Conservation (phyloP, 768 basidiomycete species). For the Amanita phalloides region DNA sequence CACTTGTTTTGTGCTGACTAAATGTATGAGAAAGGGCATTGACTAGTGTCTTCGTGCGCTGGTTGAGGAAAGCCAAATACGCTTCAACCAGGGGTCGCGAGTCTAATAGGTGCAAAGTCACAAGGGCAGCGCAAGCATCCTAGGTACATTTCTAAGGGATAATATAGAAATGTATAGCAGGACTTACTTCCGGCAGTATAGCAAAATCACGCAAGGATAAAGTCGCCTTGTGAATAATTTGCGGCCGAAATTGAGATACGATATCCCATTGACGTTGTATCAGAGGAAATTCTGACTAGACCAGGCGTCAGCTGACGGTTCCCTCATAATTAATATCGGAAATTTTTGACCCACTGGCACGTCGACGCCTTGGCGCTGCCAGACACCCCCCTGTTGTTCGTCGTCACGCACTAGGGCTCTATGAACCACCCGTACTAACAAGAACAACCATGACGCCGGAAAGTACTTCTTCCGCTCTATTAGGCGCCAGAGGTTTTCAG, state of each 20-base stretch:
- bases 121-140: conserved; percentile 68
- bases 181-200: conserved; percentile 40
- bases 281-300: conserved; percentile 76
- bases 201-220: conserved; percentile 58
- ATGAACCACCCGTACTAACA: conserved; percentile 78
- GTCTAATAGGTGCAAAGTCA: conserved; percentile 84
- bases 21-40: conserved; percentile 13
- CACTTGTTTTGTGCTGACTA: conserved; percentile 19
- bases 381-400: conserved; percentile 50
- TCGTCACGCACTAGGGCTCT: conserved; percentile 57
- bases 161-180: background rate
- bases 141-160: conserved; percentile 16
- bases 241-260: conserved; percentile 75
- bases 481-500: conserved; percentile 85
- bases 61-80: conserved; percentile 56
- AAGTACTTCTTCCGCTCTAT: conserved; percentile 74
- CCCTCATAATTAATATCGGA: background rate
- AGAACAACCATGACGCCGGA: conserved; percentile 80
- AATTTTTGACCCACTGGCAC: conserved; percentile 34
- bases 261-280: conserved; percentile 91
- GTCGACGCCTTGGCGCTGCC: conserved; percentile 50
- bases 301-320: background rate
- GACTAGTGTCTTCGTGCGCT: conserved; percentile 52
- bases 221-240: conserved; percentile 85
- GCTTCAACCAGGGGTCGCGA: conserved; percentile 71